phyloP scores from a whole-genome alignment of 1,139 yeast genomes.

The Taphrina wiesneri region DNA sequence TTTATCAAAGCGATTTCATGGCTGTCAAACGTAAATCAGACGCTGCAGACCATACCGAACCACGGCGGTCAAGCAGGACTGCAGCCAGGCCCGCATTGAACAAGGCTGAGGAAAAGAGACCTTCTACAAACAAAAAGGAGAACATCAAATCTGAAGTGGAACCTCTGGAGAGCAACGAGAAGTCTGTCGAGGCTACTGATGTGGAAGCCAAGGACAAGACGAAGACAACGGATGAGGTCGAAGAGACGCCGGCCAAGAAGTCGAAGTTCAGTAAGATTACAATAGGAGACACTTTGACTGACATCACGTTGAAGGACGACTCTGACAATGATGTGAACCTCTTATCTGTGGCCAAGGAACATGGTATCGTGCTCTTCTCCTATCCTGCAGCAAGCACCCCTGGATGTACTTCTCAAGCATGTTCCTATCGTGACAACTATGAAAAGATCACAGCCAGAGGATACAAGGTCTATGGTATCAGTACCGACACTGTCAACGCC shows the following conservation, averaged over 20 bases:
- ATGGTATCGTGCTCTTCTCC: conserved; percentile 56
- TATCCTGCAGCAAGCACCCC: conserved; percentile 95
- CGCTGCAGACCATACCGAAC: conserved; percentile 6
- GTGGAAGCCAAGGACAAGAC: background rate
- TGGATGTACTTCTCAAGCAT: conserved; percentile 66
- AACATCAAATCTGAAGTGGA: background rate
- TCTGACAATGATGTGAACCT: conserved; percentile 59
- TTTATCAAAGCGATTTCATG: background rate
- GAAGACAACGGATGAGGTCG: background rate
- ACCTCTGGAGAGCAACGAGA: background rate
- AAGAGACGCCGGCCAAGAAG: conserved; percentile 25
- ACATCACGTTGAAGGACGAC: conserved; percentile 61
- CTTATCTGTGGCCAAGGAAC: conserved; percentile 51
- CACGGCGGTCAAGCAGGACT: conserved; percentile 17
- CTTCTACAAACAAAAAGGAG: background rate
- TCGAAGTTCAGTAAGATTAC: conserved; percentile 44
- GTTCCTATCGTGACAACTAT: conserved; percentile 76
- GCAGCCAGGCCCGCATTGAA: background rate
- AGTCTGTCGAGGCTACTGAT: background rate
- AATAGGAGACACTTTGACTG: conserved; percentile 73
- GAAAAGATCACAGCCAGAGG: conserved; percentile 54
- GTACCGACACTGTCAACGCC: conserved; percentile 71
- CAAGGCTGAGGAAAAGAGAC: background rate
- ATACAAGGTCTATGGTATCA: conserved; percentile 49
- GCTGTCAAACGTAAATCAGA: conserved; percentile 13